Percentiles rank a stretch among this genome's conserved stretches.
Conservation (phyloP, 176 grass and related monocot genomes). For the Eragrostis curvula region DNA sequence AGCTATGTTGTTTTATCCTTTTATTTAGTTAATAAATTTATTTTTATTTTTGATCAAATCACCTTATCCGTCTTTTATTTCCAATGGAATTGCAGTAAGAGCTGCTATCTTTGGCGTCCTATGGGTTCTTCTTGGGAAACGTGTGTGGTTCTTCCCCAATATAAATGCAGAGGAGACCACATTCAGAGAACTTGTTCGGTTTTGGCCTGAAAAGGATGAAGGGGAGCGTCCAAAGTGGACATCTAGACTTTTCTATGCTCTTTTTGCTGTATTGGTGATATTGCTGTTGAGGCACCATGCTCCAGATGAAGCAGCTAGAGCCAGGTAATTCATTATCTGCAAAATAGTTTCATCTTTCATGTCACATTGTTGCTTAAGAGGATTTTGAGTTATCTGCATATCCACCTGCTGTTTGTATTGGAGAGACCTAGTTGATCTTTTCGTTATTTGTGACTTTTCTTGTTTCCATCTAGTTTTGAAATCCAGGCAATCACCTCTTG, state of each 20-base stretch:
- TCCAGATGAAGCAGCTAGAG: slow-evolving; percentile 98
- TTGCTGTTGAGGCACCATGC: slow-evolving; percentile 93
- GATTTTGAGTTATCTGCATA: neutral
- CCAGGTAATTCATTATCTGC: slow-evolving; percentile 70
- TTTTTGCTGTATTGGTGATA: slow-evolving; percentile 64
- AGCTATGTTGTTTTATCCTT: neutral
- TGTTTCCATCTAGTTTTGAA: neutral
- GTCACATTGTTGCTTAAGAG: neutral
- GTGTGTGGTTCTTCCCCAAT: slow-evolving; percentile 99
- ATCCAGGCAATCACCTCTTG: neutral
- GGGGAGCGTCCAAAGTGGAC: slow-evolving; percentile 85
- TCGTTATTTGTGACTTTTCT: slow-evolving; percentile 1
- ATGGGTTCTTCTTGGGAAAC: slow-evolving; percentile 88
- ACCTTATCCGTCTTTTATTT: slow-evolving; percentile 27
- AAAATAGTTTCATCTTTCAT: slow-evolving; percentile 17
- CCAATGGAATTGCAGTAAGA: slow-evolving; percentile 66
- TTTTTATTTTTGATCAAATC: neutral
- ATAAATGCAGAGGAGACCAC: slow-evolving; percentile 99
- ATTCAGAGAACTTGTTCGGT: slow-evolving; percentile 88
- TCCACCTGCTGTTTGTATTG: neutral
- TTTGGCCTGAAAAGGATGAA: slow-evolving; percentile 98
- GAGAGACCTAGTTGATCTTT: slow-evolving; percentile 8
- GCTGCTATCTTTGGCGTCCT: slow-evolving; percentile 81
- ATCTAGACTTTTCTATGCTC: slow-evolving; percentile 80
- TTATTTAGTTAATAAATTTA: neutral